Conservation (phyloP, 306 rosid genomes). For the Quercus glauca region DNA sequence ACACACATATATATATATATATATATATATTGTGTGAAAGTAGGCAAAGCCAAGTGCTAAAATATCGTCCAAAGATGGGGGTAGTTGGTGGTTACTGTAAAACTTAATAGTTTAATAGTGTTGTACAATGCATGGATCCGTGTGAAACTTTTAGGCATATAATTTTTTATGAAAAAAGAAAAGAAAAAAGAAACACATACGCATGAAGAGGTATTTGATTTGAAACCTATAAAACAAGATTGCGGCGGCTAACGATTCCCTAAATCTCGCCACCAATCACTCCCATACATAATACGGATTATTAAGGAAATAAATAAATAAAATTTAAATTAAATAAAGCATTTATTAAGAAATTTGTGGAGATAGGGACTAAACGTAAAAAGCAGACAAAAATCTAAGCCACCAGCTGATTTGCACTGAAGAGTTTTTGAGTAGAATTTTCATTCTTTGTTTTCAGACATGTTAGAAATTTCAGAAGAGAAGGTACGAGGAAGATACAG, state of each 20-base stretch:
- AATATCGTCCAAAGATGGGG: neutral
- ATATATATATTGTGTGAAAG: too few species aligned
- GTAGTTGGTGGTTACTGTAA: neutral
- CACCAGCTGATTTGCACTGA: neutral
- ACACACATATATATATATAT: too few species aligned
- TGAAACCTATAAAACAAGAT: slow-evolving; percentile 38
- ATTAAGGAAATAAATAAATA: neutral
- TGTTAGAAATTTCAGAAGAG: neutral
- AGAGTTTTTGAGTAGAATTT: neutral
- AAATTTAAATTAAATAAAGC: neutral
- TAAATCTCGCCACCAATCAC: slow-evolving; percentile 87
- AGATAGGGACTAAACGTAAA: neutral
- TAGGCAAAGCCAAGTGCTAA: neutral
- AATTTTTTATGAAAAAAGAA: neutral
- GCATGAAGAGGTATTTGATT: slow-evolving; percentile 41
- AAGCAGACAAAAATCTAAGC: slow-evolving; percentile 18
- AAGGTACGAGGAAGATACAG: slow-evolving; percentile 11
- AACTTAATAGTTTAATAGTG: neutral
- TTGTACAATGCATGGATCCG: slow-evolving; percentile 7
- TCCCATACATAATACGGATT: slow-evolving; percentile 40
- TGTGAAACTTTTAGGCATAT: neutral
- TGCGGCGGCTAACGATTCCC: slow-evolving; percentile 76
- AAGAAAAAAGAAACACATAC: slow-evolving; percentile 13
- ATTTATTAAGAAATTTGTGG: neutral
- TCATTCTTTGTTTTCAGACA: neutral